Evolutionary conservation across 768 basidiomycete species (phyloP), one percentile per base, ranked within the genome.

Genomic region (Lactarius tabidus): DNA sequence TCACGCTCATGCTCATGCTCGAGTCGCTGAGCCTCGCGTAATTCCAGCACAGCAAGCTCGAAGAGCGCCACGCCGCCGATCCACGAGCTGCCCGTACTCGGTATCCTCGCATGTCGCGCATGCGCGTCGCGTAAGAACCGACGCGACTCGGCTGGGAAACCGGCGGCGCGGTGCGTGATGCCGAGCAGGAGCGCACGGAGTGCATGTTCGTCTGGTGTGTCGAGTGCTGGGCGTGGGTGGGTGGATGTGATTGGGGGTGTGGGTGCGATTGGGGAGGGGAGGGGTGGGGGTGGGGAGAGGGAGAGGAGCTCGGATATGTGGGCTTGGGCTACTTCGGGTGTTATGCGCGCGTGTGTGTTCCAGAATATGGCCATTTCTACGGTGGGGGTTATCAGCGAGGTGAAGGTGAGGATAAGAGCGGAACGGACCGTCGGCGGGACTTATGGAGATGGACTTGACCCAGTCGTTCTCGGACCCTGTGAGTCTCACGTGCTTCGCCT

Each of bases 301-400:
- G 76, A 67, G 17, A 78, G 70, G 66, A 87, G 79, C 35, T 83
- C 81, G n/a, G 75, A 69, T 60, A 92, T 84, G 65, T 90, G 88
- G 0, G 79, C 80, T 66, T 81, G 71, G 0, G 89, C 88, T 15
- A 84, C 79, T 2, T 74, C 74, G 20, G 78, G 75, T 8, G 79
- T 77, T 52, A 90, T 81, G 5, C 88, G 83, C n/a, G 82, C 73
- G 71, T 91, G 87, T 0, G 81, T 86, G 71, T 92, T 93, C 90
- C 91, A 92, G 75, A 92, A 91, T 58, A 91, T 81, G 2, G 77
- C 86, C 33, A 93, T 79, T 72, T 92, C 91, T 88, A 65, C 1
- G 8, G n/a, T n/a, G 3, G 41, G 36, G 36, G 36, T 36, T 6
- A 36, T n/a, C n/a, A n/a, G n/a, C n/a, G n/a, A n/a, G n/a, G n/a